Conservation (phyloP, 352 stramenopile genomes). For the Globisporangium abappressorium region DNA sequence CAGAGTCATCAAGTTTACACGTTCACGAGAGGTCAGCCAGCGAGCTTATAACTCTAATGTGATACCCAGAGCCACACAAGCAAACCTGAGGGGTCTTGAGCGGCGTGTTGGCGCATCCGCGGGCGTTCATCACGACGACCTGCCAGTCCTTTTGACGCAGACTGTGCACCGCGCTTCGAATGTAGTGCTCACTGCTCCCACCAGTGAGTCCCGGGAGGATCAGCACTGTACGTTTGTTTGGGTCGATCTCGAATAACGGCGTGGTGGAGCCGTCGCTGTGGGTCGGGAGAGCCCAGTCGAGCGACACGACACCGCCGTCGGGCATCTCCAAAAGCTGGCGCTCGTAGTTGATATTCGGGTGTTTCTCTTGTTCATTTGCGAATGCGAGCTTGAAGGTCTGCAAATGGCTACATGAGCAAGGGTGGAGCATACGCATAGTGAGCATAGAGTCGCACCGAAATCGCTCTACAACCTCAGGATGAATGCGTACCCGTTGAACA, state of each 20-base stretch:
- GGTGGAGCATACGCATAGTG: not conserved
- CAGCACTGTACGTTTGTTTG: not conserved
- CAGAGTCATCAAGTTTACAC: not conserved
- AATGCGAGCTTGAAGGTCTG: slow-evolving; percentile 51
- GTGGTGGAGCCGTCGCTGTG: slow-evolving; percentile 5
- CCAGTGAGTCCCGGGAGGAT: too few species aligned
- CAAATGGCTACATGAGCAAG: slow-evolving; percentile 29
- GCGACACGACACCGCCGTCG: slow-evolving; percentile 27
- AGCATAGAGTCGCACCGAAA: not conserved
- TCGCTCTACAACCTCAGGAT: not conserved
- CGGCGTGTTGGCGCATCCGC: too few species aligned
- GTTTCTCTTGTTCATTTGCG: slow-evolving; percentile 27
- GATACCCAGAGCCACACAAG: too few species aligned
- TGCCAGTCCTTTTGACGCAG: too few species aligned
- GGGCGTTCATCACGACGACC: too few species aligned
- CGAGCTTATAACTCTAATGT: too few species aligned
- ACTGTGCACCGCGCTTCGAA: too few species aligned
- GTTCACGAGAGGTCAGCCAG: too few species aligned
- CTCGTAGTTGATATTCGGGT: slow-evolving; percentile 41
- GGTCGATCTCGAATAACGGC: not conserved
- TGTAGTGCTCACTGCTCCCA: too few species aligned
- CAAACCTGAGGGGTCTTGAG: too few species aligned
- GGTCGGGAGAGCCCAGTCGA: too few species aligned
- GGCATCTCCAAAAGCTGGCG: slow-evolving; percentile 59
- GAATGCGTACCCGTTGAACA: slow-evolving; percentile 45